Evolutionary conservation across 768 basidiomycete species (phyloP).

Genomic region (Tulasnella sp.): DNA sequence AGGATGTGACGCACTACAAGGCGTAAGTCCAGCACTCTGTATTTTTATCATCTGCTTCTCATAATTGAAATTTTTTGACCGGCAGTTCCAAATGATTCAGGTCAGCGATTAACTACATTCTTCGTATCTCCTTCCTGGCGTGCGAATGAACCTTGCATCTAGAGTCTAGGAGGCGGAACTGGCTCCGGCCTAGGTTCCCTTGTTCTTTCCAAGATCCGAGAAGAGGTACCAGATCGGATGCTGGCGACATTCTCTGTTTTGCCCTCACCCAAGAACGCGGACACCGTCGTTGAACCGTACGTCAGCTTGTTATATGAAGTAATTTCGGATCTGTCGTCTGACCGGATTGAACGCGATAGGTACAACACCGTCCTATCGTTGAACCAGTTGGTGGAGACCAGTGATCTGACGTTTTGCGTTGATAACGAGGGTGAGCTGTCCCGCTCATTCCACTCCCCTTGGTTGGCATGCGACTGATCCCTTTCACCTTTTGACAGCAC

Average conservation of each 20-base stretch:
- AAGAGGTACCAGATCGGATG: conserved; percentile 32
- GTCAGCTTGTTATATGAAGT: not conserved
- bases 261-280: conserved; percentile 41
- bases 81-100: conserved; percentile 64
- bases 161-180: conserved; percentile 73
- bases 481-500: not conserved
- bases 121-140: too few species aligned
- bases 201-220: conserved; percentile 39
- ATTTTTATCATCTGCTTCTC: not conserved
- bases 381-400: conserved; percentile 82
- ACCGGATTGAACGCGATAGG: conserved; percentile 1
- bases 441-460: not conserved
- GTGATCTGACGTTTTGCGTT: conserved; percentile 72
- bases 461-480: not conserved
- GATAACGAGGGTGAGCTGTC: conserved; percentile 68
- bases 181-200: conserved; percentile 79
- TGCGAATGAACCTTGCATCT: not conserved
- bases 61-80: not conserved
- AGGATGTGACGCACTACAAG: conserved; percentile 74
- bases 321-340: not conserved
- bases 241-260: conserved; percentile 43
- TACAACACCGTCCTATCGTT: conserved; percentile 79
- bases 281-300: conserved; percentile 43
- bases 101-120: not conserved
- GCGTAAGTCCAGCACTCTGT: conserved; percentile 25